phyloP scores from a whole-genome alignment of 176 grass and related monocot species.

The Musa troglodytarum region DNA sequence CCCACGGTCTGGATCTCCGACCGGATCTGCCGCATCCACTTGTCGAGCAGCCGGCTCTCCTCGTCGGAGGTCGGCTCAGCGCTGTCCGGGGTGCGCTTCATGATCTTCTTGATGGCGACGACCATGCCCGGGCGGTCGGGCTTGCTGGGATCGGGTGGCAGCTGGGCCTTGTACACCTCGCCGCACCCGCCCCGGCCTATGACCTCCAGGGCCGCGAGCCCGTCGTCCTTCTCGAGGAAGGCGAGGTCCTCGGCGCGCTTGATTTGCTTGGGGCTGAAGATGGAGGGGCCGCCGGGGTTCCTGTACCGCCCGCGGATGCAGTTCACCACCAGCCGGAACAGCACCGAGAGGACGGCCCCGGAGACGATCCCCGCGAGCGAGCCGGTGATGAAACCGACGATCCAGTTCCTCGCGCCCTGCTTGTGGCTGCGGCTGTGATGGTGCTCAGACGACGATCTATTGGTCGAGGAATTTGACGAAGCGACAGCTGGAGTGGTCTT shows the following conservation, averaged over 20 bases:
- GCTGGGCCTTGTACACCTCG: slow-evolving; percentile 15
- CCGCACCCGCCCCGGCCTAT: slow-evolving; percentile 14
- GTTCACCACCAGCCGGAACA: slow-evolving; percentile 65
- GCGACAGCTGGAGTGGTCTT: neutral
- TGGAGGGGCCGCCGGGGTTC: slow-evolving; percentile 20
- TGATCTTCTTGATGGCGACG: slow-evolving; percentile 21
- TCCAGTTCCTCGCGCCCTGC: slow-evolving; percentile 46
- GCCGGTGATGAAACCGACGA: slow-evolving; percentile 51
- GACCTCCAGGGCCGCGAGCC: slow-evolving; percentile 29
- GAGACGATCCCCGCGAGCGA: slow-evolving; percentile 40
- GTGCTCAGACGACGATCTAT: neutral
- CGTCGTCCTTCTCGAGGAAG: slow-evolving; percentile 78
- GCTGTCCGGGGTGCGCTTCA: neutral
- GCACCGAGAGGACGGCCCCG: slow-evolving; percentile 28
- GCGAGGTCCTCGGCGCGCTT: slow-evolving; percentile 34
- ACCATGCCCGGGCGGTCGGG: neutral
- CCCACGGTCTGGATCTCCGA: slow-evolving; percentile 9
- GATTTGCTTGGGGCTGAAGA: slow-evolving; percentile 83
- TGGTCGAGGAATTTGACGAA: neutral
- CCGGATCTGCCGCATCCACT: slow-evolving; percentile 18
- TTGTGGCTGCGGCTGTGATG: slow-evolving; percentile 17
- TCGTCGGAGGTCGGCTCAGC: slow-evolving; percentile 1
- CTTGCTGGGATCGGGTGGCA: neutral
- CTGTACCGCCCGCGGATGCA: slow-evolving; percentile 50
- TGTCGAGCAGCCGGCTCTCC: slow-evolving; percentile 17